Percentiles rank a stretch among this genome's conserved stretches.
Conservation (phyloP, 2,329 filamentous ascomycete species). For the Exophiala bonariae region DNA sequence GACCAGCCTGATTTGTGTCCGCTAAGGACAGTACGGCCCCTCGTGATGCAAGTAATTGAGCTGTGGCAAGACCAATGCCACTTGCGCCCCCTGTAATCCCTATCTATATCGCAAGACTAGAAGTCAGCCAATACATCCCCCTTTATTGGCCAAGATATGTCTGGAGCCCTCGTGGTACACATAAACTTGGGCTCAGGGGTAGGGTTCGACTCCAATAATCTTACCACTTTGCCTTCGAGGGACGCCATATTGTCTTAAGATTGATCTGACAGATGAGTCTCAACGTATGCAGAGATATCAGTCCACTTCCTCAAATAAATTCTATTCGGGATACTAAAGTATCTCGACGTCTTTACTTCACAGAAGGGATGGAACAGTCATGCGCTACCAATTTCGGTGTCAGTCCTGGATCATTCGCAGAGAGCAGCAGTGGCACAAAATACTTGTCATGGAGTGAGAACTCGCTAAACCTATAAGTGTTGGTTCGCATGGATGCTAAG, state of each 20-base stretch:
- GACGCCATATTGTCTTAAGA: background rate
- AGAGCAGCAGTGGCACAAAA: background rate
- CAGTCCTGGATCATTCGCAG: too few relatives aligned
- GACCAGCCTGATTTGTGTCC: conserved; percentile 43
- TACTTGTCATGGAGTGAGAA: background rate
- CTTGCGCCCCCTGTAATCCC: conserved; percentile 51
- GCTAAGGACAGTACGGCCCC: conserved; percentile 51
- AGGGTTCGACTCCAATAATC: background rate
- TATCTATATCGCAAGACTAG: conserved; percentile 29
- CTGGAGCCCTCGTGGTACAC: background rate
- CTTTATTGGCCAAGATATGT: background rate
- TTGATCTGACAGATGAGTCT: background rate
- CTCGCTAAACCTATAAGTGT: background rate
- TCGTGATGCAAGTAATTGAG: conserved; percentile 43
- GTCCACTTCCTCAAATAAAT: too few relatives aligned
- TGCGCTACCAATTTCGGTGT: too few relatives aligned
- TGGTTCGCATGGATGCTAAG: background rate
- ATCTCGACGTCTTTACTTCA: too few relatives aligned
- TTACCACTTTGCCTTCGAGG: conserved; percentile 1
- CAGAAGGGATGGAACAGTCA: too few relatives aligned
- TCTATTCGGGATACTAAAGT: too few relatives aligned
- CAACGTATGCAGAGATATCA: background rate
- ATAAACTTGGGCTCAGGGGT: too few relatives aligned
- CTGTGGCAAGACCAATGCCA: conserved; percentile 52
- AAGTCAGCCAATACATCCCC: background rate